phyloP scores from a whole-genome alignment of 805 yeast species.

The Cyberlindnera petersonii region DNA sequence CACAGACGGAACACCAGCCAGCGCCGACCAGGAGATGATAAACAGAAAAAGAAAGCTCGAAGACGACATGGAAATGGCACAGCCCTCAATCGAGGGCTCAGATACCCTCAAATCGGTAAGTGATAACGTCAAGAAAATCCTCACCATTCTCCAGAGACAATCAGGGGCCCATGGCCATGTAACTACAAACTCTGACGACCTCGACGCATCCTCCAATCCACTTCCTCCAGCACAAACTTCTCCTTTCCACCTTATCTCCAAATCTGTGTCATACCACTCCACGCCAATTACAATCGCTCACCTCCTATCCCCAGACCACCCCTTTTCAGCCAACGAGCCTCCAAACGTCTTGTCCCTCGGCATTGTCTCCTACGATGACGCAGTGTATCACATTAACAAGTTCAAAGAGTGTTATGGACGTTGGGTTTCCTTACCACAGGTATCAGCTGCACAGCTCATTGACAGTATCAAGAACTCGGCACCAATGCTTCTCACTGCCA shows the following conservation, averaged over 20 bases:
- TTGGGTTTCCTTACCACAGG: slow-evolving; percentile 69
- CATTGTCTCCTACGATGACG: slow-evolving; percentile 45
- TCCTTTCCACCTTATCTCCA: slow-evolving; percentile 25
- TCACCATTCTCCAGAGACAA: slow-evolving; percentile 16
- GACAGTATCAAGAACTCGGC: slow-evolving; percentile 45
- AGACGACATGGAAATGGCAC: slow-evolving; percentile 13
- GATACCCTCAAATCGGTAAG: slow-evolving; percentile 8
- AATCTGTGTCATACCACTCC: slow-evolving; percentile 16
- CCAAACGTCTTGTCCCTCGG: slow-evolving; percentile 49
- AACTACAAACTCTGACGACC: slow-evolving; percentile 4
- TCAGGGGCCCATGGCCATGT: slow-evolving; percentile 9
- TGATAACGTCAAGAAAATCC: slow-evolving; percentile 16
- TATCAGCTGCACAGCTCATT: slow-evolving; percentile 46
- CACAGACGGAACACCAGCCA: slow-evolving; percentile 17
- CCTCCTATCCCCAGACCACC: slow-evolving; percentile 12
- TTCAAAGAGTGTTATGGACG: slow-evolving; percentile 69
- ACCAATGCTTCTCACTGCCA: slow-evolving; percentile 61
- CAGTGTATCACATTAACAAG: slow-evolving; percentile 45
- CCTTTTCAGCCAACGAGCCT: slow-evolving; percentile 21
- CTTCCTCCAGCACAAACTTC: slow-evolving; percentile 30
- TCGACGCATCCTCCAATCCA: slow-evolving; percentile 10
- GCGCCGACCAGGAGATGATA: slow-evolving; percentile 8
- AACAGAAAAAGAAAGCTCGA: slow-evolving; percentile 14
- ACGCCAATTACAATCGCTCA: slow-evolving; percentile 19
- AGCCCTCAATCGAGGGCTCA: slow-evolving; percentile 13